Percentiles rank a stretch among this genome's conserved stretches.
Conservation (phyloP, 352 stramenopile species). For the Pythium aquatile region DNA sequence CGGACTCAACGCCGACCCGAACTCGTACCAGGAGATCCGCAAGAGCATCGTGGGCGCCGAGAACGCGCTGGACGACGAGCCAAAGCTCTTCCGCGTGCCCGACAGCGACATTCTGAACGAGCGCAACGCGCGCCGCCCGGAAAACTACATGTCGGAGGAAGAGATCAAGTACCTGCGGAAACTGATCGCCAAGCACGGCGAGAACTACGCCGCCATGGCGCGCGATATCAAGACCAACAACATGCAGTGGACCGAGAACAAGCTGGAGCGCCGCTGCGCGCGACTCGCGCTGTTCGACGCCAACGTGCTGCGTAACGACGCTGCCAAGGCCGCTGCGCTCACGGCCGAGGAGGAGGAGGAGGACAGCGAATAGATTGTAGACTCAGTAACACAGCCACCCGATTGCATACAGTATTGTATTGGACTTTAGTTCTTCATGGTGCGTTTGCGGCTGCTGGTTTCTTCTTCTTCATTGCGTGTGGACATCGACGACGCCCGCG, state of each 20-base stretch:
- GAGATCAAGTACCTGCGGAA: conserved; percentile 76
- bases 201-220: conserved; percentile 76
- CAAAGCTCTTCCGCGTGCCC: conserved; percentile 64
- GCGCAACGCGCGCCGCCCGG: conserved; percentile 60
- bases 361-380: conserved; percentile 13
- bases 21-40: conserved; percentile 49
- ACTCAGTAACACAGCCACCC: not conserved
- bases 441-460: not conserved
- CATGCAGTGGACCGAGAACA: conserved; percentile 80
- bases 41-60: conserved; percentile 49
- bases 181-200: conserved; percentile 66
- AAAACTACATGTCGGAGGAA: conserved; percentile 80
- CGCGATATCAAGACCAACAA: conserved; percentile 85
- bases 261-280: conserved; percentile 68
- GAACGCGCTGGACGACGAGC: conserved; percentile 56
- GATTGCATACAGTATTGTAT: conserved; percentile 13
- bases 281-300: conserved; percentile 73
- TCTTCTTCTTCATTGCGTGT: not conserved
- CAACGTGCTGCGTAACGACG: conserved; percentile 55
- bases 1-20: conserved; percentile 64
- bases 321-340: not conserved
- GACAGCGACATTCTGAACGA: conserved; percentile 80
- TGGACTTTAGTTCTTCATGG: conserved; percentile 12
- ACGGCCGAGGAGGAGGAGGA: conserved; percentile 24
- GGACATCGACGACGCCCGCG: not conserved